Evolutionary conservation across 139 green algal genomes (phyloP).

Genomic region (Chlorella sp.): DNA sequence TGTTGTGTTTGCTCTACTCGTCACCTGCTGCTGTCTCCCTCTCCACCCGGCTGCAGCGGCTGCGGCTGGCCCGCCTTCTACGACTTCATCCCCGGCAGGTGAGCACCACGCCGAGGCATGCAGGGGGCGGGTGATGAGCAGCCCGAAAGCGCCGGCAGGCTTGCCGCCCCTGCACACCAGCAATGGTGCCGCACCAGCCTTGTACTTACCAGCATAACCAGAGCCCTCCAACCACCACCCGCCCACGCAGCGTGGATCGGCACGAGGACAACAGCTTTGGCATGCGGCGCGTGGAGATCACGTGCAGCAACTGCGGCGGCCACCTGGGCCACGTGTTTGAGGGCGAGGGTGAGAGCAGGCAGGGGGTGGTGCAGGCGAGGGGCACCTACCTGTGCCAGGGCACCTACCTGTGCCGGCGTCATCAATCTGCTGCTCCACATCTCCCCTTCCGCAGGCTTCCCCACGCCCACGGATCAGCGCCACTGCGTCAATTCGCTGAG

Average conservation of each 20-base stretch:
- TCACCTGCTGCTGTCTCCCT: too few relatives aligned
- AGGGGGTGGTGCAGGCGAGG: not conserved
- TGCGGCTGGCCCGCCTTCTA: slow-evolving; percentile 98
- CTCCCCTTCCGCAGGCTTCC: slow-evolving; percentile 82
- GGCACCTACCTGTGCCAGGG: too few relatives aligned
- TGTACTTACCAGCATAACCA: too few relatives aligned
- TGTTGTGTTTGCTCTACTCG: too few relatives aligned
- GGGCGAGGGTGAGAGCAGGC: slow-evolving; percentile 63
- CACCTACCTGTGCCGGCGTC: too few relatives aligned
- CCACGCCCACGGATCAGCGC: slow-evolving; percentile 87
- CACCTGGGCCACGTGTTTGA: slow-evolving; percentile 98
- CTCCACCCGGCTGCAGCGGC: slow-evolving; percentile 50
- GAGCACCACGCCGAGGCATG: not conserved
- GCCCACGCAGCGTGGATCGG: slow-evolving; percentile 49
- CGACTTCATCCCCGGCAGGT: slow-evolving; percentile 64
- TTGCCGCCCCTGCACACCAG: too few relatives aligned
- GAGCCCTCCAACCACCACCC: too few relatives aligned
- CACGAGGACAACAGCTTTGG: slow-evolving; percentile 70
- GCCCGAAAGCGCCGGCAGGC: too few relatives aligned
- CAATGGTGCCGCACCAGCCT: too few relatives aligned
- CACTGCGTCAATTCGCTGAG: slow-evolving; percentile 96
- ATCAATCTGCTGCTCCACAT: too few relatives aligned
- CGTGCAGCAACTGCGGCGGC: slow-evolving; percentile 87
- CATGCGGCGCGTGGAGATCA: slow-evolving; percentile 80
- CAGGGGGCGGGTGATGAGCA: not conserved